phyloP scores from a whole-genome alignment of 2,329 filamentous ascomycete genomes.

The Pseudocercospora pini-densiflorae region DNA sequence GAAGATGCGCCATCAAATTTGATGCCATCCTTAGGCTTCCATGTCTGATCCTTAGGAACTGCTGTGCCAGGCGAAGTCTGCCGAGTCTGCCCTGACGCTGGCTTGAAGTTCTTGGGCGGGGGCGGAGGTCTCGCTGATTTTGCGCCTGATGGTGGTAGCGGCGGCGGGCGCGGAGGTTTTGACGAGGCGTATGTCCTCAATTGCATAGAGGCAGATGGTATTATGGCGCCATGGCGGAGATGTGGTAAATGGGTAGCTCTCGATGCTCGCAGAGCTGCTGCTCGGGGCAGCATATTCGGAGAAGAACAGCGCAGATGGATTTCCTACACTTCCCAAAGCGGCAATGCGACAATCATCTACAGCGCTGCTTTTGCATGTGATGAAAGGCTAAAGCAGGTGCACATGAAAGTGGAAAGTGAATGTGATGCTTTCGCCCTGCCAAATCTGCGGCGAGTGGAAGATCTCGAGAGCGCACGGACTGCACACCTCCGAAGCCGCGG shows the following conservation, averaged over 20 bases:
- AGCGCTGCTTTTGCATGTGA: slow-evolving; percentile 5
- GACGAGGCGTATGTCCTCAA: slow-evolving; percentile 31
- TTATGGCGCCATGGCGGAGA: slow-evolving; percentile 25
- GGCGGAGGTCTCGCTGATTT: slow-evolving; percentile 26
- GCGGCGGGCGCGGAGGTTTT: slow-evolving; percentile 26
- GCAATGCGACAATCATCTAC: background rate
- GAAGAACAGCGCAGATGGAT: background rate
- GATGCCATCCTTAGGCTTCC: slow-evolving; percentile 47
- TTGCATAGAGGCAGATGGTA: slow-evolving; percentile 30
- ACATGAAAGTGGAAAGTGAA: slow-evolving; percentile 1
- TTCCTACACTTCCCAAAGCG: background rate
- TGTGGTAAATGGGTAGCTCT: slow-evolving; percentile 25
- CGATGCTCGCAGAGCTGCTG: slow-evolving; percentile 29
- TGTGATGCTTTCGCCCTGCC: background rate
- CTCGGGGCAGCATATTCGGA: slow-evolving; percentile 39
- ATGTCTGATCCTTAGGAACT: slow-evolving; percentile 44
- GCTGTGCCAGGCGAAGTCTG: slow-evolving; percentile 42
- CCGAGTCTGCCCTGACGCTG: slow-evolving; percentile 30
- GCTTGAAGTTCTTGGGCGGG: slow-evolving; percentile 26
- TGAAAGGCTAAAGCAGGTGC: background rate
- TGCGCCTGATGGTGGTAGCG: slow-evolving; percentile 18
- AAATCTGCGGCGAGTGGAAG: background rate
- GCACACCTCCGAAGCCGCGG: slow-evolving; percentile 1
- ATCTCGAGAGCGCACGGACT: slow-evolving; percentile 5
- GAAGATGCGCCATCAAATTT: slow-evolving; percentile 41